Conservation (phyloP, 2,329 filamentous ascomycete genomes). For the Arthrobotrys pseudoclavata region DNA sequence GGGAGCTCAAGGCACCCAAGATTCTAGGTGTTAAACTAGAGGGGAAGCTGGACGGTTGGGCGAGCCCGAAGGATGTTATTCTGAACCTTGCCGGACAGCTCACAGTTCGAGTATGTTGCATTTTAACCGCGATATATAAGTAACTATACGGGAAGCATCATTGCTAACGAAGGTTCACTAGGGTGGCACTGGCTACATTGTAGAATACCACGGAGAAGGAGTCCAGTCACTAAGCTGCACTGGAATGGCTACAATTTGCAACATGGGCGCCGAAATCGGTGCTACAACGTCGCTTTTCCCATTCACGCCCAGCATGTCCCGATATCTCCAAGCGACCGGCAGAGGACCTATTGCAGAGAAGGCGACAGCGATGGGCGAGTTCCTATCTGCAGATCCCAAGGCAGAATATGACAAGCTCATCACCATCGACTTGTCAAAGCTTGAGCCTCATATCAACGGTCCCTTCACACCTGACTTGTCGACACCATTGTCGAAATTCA, state of each 20-base stretch:
- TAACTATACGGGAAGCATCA: not conserved
- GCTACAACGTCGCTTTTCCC: constrained; percentile 97
- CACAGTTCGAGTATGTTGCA: constrained; percentile 77
- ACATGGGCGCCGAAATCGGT: constrained; percentile 91
- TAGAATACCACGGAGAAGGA: constrained; percentile 93
- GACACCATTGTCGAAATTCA: constrained; percentile 91
- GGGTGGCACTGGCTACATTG: constrained; percentile 92
- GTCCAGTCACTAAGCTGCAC: constrained; percentile 90
- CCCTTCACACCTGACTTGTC: constrained; percentile 96
- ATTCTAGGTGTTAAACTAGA: constrained; percentile 87
- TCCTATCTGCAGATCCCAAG: constrained; percentile 81
- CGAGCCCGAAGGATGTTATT: constrained; percentile 95
- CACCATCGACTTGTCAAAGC: constrained; percentile 86
- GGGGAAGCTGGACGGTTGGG: constrained; percentile 89
- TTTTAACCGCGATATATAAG: constrained; percentile 27
- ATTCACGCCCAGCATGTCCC: constrained; percentile 84
- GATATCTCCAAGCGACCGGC: constrained; percentile 89
- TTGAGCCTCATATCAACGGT: constrained; percentile 97
- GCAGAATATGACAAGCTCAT: constrained; percentile 92
- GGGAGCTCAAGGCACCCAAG: constrained; percentile 95
- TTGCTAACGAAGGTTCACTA: constrained; percentile 26
- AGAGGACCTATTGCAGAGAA: constrained; percentile 78
- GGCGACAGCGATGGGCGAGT: constrained; percentile 73
- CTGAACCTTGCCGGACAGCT: constrained; percentile 87
- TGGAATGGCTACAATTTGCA: constrained; percentile 91